Evolutionary conservation across 257 asterid genomes (phyloP).

Genomic region (Pogostemon cablin): DNA sequence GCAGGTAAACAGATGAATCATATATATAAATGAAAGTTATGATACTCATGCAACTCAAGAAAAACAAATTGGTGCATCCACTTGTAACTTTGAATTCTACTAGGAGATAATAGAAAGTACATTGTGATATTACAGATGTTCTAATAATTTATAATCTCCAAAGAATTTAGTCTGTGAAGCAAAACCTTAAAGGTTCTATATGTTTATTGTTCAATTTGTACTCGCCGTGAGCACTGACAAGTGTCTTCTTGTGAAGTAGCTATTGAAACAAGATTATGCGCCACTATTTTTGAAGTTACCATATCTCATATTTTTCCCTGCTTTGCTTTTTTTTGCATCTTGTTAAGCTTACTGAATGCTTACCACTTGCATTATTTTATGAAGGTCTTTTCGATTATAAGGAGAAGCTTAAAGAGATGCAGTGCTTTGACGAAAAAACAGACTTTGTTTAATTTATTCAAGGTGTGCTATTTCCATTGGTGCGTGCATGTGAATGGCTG

Average conservation of each 20-base stretch:
- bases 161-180: constrained; percentile 5
- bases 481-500: constrained; percentile 8
- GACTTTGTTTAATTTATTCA: constrained; percentile 87
- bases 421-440: constrained; percentile 88
- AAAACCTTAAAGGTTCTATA: background rate
- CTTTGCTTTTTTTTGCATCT: constrained; percentile 18
- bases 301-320: background rate
- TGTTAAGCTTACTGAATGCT: constrained; percentile 26
- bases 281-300: background rate
- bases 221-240: constrained; percentile 1
- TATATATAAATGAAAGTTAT: background rate
- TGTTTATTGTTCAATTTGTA: background rate
- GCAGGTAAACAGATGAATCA: constrained; percentile 55
- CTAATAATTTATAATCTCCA: constrained; percentile 2
- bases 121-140: constrained; percentile 11
- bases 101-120: constrained; percentile 8
- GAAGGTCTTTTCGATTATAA: constrained; percentile 81
- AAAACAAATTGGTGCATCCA: background rate
- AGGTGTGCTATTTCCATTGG: constrained; percentile 52
- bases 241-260: constrained; percentile 21
- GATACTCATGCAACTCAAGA: background rate
- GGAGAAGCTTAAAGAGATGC: constrained; percentile 95
- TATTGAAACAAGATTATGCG: background rate
- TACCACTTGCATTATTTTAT: constrained; percentile 34
- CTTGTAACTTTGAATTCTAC: background rate